Evolutionary conservation across 495 filamentous ascomycete genomes (phyloP), one percentile per base, ranked within the genome.

Genomic region (Evernia prunastri): DNA sequence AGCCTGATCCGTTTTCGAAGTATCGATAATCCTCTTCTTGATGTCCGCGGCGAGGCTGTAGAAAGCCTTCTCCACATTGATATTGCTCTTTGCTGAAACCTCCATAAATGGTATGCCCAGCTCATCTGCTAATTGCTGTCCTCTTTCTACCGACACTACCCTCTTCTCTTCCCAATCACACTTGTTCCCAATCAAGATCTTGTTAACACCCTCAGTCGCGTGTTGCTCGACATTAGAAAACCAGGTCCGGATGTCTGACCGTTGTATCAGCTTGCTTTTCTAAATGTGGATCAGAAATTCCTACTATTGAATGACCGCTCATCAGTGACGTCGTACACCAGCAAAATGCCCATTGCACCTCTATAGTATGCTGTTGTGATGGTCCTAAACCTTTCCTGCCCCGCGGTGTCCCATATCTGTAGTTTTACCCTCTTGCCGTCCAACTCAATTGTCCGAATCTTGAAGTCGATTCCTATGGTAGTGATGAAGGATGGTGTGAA

Each of bases 121-220:
- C 77, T 99, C 94, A 76, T 96, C 89, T 33, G 94, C 94, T 42
- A 99, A 83, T 68, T 88, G 85, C 73, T 99, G 93, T 66, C 94
- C 94, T 72, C 88, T 89, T 75, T 97, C 91, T 56, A 88, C 96
- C 33, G 91, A 90, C 25, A 99, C 89, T 23, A 87, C 89, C 66
- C 95, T 85, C 81, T 97, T 99, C 77, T 99, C 94, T 77, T 97
- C 93, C 95, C 95, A 97, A 78, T 99, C 94, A 78, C 94, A 98
- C 78, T 99, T 99, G 82, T 99, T 99, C 70, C 94, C 94, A 65
- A 99, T 96, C 58, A 99, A 86, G 71, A 99, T 97, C 81, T 97
- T 99, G 86, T 97, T 96, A 68, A 99, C 94, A 67, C 95, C 95
- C 78, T 97, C 94, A 65, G 92, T 97, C 57, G 95, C 94, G 78